Conservation (phyloP, 768 basidiomycete genomes). For the Butyriboletus loyo region DNA sequence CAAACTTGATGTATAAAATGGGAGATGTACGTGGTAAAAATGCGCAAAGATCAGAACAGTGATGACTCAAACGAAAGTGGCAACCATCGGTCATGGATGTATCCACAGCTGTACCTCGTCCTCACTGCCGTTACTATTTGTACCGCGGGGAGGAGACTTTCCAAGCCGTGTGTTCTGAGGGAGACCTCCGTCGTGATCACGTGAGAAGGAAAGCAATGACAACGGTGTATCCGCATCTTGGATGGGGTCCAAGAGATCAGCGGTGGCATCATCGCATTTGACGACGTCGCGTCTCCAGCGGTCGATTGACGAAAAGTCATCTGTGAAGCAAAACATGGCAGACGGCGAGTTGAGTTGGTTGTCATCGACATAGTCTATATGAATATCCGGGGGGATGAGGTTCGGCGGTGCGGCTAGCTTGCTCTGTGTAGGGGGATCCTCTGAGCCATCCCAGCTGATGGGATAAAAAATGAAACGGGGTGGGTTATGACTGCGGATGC, state of each 20-base stretch:
- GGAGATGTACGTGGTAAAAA: not conserved
- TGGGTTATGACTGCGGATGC: conserved; percentile 11
- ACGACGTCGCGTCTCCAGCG: conserved; percentile 21
- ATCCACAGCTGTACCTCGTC: conserved; percentile 15
- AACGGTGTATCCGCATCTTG: conserved; percentile 11
- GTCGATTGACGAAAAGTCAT: conserved; percentile 24
- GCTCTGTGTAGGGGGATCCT: conserved; percentile 26
- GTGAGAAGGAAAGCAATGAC: conserved; percentile 13
- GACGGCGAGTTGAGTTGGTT: conserved; percentile 33
- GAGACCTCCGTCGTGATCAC: not conserved
- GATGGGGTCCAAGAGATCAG: conserved; percentile 16
- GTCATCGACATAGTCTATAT: conserved; percentile 24
- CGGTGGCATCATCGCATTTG: not conserved
- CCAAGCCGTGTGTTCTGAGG: not conserved
- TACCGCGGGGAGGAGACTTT: not conserved
- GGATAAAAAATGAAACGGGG: conserved; percentile 27
- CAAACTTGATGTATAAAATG: too few species aligned
- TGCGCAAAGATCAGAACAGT: not conserved
- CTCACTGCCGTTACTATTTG: conserved; percentile 1
- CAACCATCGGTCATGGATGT: conserved; percentile 4
- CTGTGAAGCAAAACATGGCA: conserved; percentile 16
- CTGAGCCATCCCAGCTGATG: conserved; percentile 24
- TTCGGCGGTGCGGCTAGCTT: not conserved
- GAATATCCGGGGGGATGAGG: not conserved
- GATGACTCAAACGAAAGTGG: not conserved